Evolutionary conservation across 169 alveolate species (phyloP).

Genomic region (Plasmodium knowlesi): DNA sequence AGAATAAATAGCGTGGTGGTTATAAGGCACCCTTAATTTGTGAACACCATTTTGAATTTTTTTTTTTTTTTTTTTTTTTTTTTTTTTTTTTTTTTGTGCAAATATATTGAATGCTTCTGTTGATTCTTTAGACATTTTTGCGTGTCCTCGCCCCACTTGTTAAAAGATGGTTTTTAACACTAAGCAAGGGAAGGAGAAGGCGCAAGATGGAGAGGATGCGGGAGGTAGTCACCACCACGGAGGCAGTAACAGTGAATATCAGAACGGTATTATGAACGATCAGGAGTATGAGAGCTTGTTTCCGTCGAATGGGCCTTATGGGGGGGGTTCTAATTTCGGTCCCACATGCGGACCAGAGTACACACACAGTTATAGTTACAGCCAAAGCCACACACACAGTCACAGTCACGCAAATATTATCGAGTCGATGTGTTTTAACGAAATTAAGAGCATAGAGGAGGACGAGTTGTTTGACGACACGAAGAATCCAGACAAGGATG

Average conservation of each 20-base stretch:
- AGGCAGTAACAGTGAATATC: background rate
- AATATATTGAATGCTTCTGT: background rate
- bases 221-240: background rate
- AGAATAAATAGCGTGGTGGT: background rate
- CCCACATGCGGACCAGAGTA: background rate
- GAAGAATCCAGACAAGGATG: conserved; percentile 28
- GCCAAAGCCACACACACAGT: background rate
- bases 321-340: background rate
- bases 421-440: conserved; percentile 41
- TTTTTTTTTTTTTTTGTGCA: background rate
- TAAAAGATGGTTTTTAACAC: background rate
- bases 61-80: background rate
- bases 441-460: conserved; percentile 36
- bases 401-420: background rate
- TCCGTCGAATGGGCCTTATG: background rate
- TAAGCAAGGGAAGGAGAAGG: background rate
- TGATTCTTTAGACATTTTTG: background rate
- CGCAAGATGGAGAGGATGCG: background rate
- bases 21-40: background rate
- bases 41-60: background rate
- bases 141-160: background rate
- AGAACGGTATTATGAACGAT: background rate
- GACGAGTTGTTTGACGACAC: conserved; percentile 9
- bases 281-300: background rate
- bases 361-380: background rate